Base-by-base conservation (phyloP, 164 flowering plant species). In the Macadamia tetraphylla region DNA sequence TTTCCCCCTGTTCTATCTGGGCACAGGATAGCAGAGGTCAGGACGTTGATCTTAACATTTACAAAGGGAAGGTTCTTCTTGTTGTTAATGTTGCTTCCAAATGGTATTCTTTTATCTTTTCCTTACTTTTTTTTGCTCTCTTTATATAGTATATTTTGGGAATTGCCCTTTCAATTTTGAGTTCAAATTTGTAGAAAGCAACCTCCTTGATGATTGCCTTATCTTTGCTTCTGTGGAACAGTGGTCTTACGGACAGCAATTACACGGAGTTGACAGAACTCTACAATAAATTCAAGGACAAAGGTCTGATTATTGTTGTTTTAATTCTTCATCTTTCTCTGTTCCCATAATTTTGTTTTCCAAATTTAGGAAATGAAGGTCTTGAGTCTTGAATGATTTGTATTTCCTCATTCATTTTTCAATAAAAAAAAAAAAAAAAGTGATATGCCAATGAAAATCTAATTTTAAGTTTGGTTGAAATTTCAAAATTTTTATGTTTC, bases 51-150 rank as follows among this genome's bases (percentile, higher is more conserved):
- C 81, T 93, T 6, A 78, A 84, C 64, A 72, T 66, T 18, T 93
- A 88, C 78, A 86, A 77, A 56, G 97, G 97, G 55, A 93, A 91
- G 72, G 91, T 89, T 42, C 82, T 91, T 56, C 83, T 93, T 9
- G 80, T 91, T 58, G 97, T 93, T 48, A 93, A 93, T 69, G 97
- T 93, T 58, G 98, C 98, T 73, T 93, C 98, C 60, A 88, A 87
- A 84, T 93, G 98, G 98, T 91, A 42, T 64, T 66, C 3, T 31
- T 49, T 23, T n/a, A 23, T 23, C 62, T 13, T 64, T 68, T 18
- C n/a, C 51, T 46, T 9, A 3, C 7, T n/a, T 51, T 29, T 66
- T 43, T 17, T 15, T 65, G 18, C 49, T 7, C 14, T 63, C 58
- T 5, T 61, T 3, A 6, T 18, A 64, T 15, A 17, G 5, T 35